These are phyloP conservation scores for Kazachstania taianensis DNA, from an alignment of 805 yeast genomes.

Conservation along the genomic window DNA sequence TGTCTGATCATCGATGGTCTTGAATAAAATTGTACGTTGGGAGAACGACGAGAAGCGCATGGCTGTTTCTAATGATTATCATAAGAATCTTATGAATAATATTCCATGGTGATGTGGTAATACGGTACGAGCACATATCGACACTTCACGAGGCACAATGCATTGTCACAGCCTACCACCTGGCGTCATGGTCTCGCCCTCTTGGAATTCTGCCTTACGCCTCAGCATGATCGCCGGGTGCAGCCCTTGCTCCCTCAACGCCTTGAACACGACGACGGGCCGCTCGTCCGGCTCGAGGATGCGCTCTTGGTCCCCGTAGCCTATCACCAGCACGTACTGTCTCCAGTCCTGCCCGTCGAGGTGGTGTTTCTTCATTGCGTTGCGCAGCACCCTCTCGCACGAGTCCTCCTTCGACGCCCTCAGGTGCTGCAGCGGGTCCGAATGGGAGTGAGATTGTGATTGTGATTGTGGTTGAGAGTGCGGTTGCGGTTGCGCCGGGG, in stretches of 20 bases:
- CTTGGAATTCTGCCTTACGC: conserved; percentile 53
- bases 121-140: neutral
- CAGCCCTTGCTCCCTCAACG: conserved; percentile 71
- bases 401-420: conserved; percentile 87
- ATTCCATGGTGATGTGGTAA: too few relatives aligned
- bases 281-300: conserved; percentile 74
- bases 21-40: too few relatives aligned
- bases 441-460: neutral
- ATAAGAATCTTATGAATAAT: neutral
- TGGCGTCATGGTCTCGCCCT: conserved; percentile 13
- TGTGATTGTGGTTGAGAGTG: neutral
- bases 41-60: too few relatives aligned
- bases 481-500: neutral
- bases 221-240: conserved; percentile 90
- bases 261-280: conserved; percentile 80
- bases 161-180: conserved; percentile 20
- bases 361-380: conserved; percentile 79
- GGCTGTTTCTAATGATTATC: too few relatives aligned
- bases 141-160: neutral
- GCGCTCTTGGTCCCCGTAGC: conserved; percentile 86
- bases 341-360: conserved; percentile 74
- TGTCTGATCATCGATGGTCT: too few relatives aligned
- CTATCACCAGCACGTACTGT: conserved; percentile 77
- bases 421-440: conserved; percentile 71
- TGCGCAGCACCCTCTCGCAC: conserved; percentile 76